A percentile compares a stretch with the other conserved stretches of the same genome.
Conservation (phyloP, 306 rosid genomes). For the Rubus idaeus region DNA sequence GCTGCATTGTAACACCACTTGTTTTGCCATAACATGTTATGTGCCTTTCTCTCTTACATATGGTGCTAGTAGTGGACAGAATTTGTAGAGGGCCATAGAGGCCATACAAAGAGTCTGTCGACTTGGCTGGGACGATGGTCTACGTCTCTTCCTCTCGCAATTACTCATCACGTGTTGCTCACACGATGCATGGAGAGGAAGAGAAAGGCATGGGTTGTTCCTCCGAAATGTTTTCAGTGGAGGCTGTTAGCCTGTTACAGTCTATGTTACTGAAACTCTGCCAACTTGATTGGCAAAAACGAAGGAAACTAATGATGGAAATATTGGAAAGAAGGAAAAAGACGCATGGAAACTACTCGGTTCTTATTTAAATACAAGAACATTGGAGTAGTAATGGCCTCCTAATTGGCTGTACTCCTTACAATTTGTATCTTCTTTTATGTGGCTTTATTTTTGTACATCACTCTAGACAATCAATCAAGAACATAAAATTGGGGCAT, state of each 20-base stretch:
- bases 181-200: not conserved
- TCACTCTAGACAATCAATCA: not conserved
- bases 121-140: no score
- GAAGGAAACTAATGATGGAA: not conserved
- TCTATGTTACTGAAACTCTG: not conserved
- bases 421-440: slow-evolving; percentile 2
- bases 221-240: not conserved
- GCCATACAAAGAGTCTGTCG: not conserved
- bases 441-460: slow-evolving; percentile 6
- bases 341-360: not conserved
- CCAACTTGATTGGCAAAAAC: not conserved
- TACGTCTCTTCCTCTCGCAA: not conserved
- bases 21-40: not conserved
- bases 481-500: slow-evolving; percentile 46
- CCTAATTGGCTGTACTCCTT: not conserved
- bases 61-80: not conserved
- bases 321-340: not conserved
- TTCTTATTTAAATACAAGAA: slow-evolving; percentile 16
- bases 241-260: not conserved
- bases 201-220: not conserved
- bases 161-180: not conserved
- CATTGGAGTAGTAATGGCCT: slow-evolving; percentile 1
- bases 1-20: not conserved
- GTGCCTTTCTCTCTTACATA: not conserved
- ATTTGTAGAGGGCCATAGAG: not conserved